Percentiles rank a stretch among this genome's conserved stretches.
Conservation (phyloP, 1,139 yeast genomes). For the Suhomyces coccinellae region DNA sequence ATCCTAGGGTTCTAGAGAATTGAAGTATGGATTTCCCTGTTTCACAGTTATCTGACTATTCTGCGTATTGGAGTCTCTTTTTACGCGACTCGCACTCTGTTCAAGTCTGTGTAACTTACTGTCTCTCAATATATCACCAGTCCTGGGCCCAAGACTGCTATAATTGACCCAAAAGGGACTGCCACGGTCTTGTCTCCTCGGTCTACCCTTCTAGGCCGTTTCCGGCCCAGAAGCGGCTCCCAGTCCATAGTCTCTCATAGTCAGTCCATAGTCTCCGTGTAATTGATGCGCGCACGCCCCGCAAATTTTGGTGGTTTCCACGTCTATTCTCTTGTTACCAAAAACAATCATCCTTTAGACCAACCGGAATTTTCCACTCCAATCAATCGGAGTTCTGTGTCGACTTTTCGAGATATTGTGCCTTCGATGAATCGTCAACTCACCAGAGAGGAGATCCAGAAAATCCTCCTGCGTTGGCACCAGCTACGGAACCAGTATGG, state of each 20-base stretch:
- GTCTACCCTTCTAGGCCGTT: too few relatives aligned
- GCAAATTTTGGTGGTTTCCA: constrained; percentile 3
- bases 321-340: constrained; percentile 3
- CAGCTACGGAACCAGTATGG: constrained; percentile 62
- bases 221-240: too few relatives aligned
- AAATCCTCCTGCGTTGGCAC: constrained; percentile 57
- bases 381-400: constrained; percentile 6
- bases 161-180: too few relatives aligned
- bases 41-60: too few relatives aligned
- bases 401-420: neutral
- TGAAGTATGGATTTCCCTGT: too few relatives aligned
- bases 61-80: too few relatives aligned
- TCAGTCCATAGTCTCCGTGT: neutral
- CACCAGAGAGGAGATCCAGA: constrained; percentile 45
- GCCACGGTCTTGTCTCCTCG: too few relatives aligned
- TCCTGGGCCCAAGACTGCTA: too few relatives aligned
- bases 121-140: too few relatives aligned
- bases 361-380: constrained; percentile 2
- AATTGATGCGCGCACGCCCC: constrained; percentile 6
- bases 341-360: neutral
- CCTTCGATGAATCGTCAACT: constrained; percentile 23
- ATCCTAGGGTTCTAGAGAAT: too few relatives aligned
- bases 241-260: neutral
- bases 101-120: too few relatives aligned
- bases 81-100: too few relatives aligned